phyloP scores from a whole-genome alignment of 2,329 filamentous ascomycete genomes.

The Lasiodiplodia gonubiensis region DNA sequence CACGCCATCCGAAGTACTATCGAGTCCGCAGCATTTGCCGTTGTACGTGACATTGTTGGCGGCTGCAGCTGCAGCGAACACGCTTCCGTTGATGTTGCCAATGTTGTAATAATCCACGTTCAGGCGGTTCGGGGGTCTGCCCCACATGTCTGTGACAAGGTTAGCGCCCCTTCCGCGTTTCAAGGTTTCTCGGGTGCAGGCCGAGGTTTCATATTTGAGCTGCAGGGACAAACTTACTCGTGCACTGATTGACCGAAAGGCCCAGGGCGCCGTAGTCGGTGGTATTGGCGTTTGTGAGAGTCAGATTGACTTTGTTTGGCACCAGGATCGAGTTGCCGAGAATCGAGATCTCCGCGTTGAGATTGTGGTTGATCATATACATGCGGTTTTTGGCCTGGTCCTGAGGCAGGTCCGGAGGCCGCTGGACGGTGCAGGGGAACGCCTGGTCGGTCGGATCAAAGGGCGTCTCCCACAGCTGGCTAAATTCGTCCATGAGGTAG shows the following conservation, averaged over 20 bases:
- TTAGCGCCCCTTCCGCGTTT: conserved; percentile 10
- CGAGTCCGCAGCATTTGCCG: conserved; percentile 61
- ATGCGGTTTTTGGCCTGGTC: conserved; percentile 63
- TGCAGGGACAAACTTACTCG: conserved; percentile 37
- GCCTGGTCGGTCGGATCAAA: conserved; percentile 72
- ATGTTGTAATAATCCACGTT: conserved; percentile 50
- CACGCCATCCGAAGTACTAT: conserved; percentile 23
- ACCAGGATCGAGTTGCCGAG: conserved; percentile 40
- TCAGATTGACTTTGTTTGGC: conserved; percentile 44
- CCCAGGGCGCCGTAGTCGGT: conserved; percentile 44
- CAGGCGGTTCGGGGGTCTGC: conserved; percentile 48
- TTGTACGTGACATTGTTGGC: conserved; percentile 77
- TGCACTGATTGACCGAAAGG: conserved; percentile 41
- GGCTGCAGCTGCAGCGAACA: conserved; percentile 48
- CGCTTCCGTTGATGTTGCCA: conserved; percentile 44
- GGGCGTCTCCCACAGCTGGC: conserved; percentile 87
- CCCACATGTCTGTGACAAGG: conserved; percentile 38
- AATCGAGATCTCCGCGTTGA: conserved; percentile 72
- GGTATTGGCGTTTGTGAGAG: conserved; percentile 42
- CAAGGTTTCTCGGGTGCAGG: conserved; percentile 17
- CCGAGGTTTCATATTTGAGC: conserved; percentile 23
- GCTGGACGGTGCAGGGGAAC: conserved; percentile 80
- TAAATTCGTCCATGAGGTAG: conserved; percentile 87
- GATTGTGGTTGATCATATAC: conserved; percentile 89
- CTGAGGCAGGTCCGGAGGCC: conserved; percentile 69